phyloP scores from a whole-genome alignment of 1,284 basidiomycete species.

The Fomitopsis pinicola region DNA sequence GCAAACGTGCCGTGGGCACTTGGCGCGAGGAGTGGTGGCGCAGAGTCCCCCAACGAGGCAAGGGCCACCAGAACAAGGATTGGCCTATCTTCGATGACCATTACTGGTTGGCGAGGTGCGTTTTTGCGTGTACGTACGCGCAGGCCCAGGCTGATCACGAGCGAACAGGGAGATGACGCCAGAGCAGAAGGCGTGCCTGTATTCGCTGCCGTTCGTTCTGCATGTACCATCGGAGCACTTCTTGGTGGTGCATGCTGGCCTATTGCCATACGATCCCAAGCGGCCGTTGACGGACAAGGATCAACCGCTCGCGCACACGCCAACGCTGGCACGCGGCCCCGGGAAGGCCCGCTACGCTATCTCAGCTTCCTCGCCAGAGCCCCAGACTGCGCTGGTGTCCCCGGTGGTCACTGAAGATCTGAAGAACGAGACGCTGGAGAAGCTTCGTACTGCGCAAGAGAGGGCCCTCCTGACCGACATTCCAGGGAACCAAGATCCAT shows the following conservation, averaged over 20 bases:
- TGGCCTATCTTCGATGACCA: conserved; percentile 78
- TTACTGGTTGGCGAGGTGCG: conserved; percentile 65
- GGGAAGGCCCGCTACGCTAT: conserved; percentile 8
- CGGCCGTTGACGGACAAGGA: conserved; percentile 40
- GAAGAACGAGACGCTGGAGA: conserved; percentile 12
- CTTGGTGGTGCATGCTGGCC: conserved; percentile 80
- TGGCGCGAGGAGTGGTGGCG: conserved; percentile 44
- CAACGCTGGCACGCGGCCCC: conserved; percentile 26
- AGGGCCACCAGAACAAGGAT: conserved; percentile 46
- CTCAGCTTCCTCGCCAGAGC: conserved; percentile 1
- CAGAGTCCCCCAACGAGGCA: conserved; percentile 26
- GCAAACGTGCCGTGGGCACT: conserved; percentile 29
- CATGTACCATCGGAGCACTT: conserved; percentile 76
- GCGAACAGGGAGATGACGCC: conserved; percentile 44
- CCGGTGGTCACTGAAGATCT: not conserved
- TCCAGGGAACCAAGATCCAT: conserved; percentile 72
- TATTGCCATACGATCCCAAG: conserved; percentile 68
- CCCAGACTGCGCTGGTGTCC: not conserved
- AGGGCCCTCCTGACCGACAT: conserved; percentile 55
- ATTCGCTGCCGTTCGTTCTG: conserved; percentile 65
- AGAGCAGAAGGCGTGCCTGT: conserved; percentile 64
- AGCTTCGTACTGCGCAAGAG: conserved; percentile 43
- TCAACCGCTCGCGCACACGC: conserved; percentile 69
- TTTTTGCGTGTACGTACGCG: not conserved
- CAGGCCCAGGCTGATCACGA: not conserved